Evolutionary conservation across 768 basidiomycete genomes (phyloP).

Genomic region (Gelatoporia subvermispora): DNA sequence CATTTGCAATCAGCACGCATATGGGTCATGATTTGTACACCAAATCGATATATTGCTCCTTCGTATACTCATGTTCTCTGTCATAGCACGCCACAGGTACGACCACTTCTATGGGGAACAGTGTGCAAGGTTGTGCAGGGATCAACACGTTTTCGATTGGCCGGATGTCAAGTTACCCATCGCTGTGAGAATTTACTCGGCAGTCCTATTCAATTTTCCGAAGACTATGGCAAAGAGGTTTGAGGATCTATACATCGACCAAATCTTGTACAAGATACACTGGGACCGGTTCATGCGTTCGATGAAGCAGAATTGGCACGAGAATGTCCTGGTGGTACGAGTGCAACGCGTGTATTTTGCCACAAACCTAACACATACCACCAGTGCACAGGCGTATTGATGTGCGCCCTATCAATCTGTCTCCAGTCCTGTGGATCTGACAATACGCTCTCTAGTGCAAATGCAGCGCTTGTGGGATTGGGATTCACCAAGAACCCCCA

Average conservation of each 20-base stretch:
- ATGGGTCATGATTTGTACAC: slow-evolving; percentile 12
- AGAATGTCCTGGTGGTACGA: slow-evolving; percentile 10
- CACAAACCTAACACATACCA: too few species aligned
- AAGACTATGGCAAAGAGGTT: slow-evolving; percentile 8
- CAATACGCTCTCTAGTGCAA: too few species aligned
- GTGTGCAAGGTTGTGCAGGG: slow-evolving; percentile 17
- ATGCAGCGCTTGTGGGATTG: not conserved
- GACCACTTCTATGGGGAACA: slow-evolving; percentile 23
- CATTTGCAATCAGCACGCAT: slow-evolving; percentile 11
- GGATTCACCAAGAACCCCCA: not conserved
- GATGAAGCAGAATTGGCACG: slow-evolving; percentile 14
- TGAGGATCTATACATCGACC: slow-evolving; percentile 14
- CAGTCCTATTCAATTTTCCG: slow-evolving; percentile 14
- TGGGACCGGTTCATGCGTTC: slow-evolving; percentile 19
- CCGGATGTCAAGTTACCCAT: not conserved
- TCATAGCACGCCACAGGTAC: slow-evolving; percentile 15
- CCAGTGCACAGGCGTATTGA: slow-evolving; percentile 7
- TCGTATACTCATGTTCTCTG: not conserved
- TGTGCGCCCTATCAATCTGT: too few species aligned
- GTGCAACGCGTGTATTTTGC: too few species aligned
- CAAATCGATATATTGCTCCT: not conserved
- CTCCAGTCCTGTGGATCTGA: too few species aligned
- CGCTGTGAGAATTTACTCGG: slow-evolving; percentile 1
- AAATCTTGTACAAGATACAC: slow-evolving; percentile 16
- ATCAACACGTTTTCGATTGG: slow-evolving; percentile 11